Conservation (phyloP, 169 alveolate genomes). For the Eimeria falciformis region DNA sequence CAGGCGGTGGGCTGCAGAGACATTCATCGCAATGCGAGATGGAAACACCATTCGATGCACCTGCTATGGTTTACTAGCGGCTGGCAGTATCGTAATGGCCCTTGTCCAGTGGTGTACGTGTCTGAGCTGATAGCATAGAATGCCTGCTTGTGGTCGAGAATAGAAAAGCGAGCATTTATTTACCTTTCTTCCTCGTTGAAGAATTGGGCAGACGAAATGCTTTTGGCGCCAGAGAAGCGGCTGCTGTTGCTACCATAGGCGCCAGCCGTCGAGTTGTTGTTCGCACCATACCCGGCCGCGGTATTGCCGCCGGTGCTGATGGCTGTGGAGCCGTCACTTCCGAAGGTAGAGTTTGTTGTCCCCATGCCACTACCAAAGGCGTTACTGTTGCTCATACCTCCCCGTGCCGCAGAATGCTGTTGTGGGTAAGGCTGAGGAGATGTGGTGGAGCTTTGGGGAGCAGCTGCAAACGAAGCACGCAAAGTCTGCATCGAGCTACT, state of each 20-base stretch:
- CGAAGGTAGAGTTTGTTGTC: slow-evolving; percentile 30
- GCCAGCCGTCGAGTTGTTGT: slow-evolving; percentile 20
- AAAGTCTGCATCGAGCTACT: background rate
- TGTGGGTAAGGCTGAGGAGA: slow-evolving; percentile 41
- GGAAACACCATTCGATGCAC: too few species aligned
- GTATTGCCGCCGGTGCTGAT: background rate
- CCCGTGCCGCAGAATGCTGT: slow-evolving; percentile 41
- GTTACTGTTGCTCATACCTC: slow-evolving; percentile 18
- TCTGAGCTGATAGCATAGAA: too few species aligned
- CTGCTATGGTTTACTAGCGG: too few species aligned
- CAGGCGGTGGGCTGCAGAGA: slow-evolving; percentile 50
- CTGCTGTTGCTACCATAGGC: slow-evolving; percentile 48
- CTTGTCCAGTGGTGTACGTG: too few species aligned
- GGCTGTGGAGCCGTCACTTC: slow-evolving; percentile 40
- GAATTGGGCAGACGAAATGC: slow-evolving; percentile 76
- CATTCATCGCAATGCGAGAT: too few species aligned
- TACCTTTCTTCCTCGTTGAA: slow-evolving; percentile 59
- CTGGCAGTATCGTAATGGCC: too few species aligned
- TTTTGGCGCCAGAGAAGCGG: slow-evolving; percentile 75
- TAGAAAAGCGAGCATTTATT: too few species aligned
- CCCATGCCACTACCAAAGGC: background rate
- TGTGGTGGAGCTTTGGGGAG: background rate
- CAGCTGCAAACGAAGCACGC: background rate
- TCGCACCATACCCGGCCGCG: slow-evolving; percentile 37
- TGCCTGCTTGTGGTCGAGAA: too few species aligned